A percentile compares a stretch with the other conserved stretches of the same genome.
Evolutionary conservation across 2,329 filamentous ascomycete species (phyloP).

Genomic region (Apiospora sp.): DNA sequence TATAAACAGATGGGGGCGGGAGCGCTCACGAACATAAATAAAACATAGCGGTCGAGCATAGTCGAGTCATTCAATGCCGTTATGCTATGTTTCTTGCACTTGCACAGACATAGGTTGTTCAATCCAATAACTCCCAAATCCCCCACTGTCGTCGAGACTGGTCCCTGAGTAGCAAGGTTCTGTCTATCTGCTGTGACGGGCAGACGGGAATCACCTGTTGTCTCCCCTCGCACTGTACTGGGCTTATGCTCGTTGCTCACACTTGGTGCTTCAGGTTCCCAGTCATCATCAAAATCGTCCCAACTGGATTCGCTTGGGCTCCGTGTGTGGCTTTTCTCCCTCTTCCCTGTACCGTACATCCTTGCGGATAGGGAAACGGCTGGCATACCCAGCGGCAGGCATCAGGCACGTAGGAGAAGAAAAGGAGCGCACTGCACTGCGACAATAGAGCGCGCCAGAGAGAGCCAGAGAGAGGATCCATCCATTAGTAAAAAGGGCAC

Average conservation of each 20-base stretch:
- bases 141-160: slow-evolving; percentile 16
- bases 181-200: slow-evolving; percentile 3
- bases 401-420: neutral
- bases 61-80: slow-evolving; percentile 9
- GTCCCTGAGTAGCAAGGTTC: slow-evolving; percentile 16
- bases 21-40: slow-evolving; percentile 17
- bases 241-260: slow-evolving; percentile 12
- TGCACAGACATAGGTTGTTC: neutral
- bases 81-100: neutral
- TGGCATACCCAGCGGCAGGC: neutral
- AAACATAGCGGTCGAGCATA: slow-evolving; percentile 13
- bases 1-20: neutral
- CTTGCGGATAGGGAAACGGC: slow-evolving; percentile 12
- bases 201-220: slow-evolving; percentile 4
- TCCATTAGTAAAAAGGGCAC: slow-evolving; percentile 18
- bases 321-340: neutral
- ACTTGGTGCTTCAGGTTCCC: slow-evolving; percentile 21
- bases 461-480: slow-evolving; percentile 6
- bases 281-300: neutral
- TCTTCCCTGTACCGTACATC: slow-evolving; percentile 1
- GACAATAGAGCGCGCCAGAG: slow-evolving; percentile 9
- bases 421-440: slow-evolving; percentile 10
- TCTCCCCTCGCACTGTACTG: slow-evolving; percentile 11
- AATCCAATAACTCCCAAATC: slow-evolving; percentile 9
- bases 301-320: slow-evolving; percentile 16